A percentile compares a stretch with the other conserved stretches of the same genome.
Conservation (phyloP, 371 early-diverging fungal genomes). For the Thermomucor indicae-seudaticae region DNA sequence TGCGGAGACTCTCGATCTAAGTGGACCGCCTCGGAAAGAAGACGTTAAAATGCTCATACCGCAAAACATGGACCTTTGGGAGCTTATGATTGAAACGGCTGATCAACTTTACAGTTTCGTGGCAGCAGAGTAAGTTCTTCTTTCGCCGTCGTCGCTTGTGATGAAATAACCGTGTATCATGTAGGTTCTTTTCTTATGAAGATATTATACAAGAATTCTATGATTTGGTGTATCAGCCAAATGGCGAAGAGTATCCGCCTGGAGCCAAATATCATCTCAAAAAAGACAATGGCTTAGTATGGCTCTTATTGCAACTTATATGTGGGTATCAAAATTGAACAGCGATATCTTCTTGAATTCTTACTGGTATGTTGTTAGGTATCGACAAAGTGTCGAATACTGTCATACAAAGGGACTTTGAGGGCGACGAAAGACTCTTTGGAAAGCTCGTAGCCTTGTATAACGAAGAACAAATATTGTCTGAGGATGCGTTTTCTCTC, state of each 20-base stretch:
- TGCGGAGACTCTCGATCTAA: too few relatives aligned
- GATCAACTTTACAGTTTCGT: constrained; percentile 80
- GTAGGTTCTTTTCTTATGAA: constrained; percentile 60
- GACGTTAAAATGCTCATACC: constrained; percentile 65
- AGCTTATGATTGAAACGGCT: constrained; percentile 70
- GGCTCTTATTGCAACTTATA: constrained; percentile 70
- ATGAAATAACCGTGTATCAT: not conserved
- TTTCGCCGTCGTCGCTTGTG: not conserved
- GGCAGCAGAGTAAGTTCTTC: constrained; percentile 56
- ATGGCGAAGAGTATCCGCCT: constrained; percentile 40
- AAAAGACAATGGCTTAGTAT: constrained; percentile 74
- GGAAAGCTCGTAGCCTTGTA: constrained; percentile 66
- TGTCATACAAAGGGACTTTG: constrained; percentile 61
- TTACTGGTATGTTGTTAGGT: constrained; percentile 26
- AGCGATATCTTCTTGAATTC: not conserved
- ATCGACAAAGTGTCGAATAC: constrained; percentile 57
- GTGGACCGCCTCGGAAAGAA: constrained; percentile 19
- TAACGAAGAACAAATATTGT: constrained; percentile 71
- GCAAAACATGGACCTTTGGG: constrained; percentile 66
- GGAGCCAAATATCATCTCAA: constrained; percentile 40
- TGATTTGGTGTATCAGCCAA: constrained; percentile 52
- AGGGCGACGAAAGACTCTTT: constrained; percentile 69
- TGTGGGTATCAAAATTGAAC: constrained; percentile 29
- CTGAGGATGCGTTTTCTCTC: constrained; percentile 70
- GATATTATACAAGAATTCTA: constrained; percentile 63